Percentiles rank a stretch among this genome's conserved stretches.
Conservation (phyloP, 768 basidiomycete species). For the Rhodosporidiobolus odoratus region DNA sequence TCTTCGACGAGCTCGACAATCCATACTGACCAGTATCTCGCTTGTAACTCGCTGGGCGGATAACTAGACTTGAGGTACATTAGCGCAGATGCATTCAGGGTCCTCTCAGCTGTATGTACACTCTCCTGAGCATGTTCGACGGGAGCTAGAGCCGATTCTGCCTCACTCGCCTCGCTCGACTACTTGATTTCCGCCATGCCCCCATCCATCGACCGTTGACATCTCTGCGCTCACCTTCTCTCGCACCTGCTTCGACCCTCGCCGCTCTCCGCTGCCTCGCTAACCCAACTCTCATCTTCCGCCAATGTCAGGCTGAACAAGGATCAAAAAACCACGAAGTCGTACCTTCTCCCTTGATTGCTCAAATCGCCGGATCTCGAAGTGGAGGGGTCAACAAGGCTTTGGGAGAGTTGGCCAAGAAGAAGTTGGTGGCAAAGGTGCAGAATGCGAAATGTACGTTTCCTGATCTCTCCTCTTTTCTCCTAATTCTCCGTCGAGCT, state of each 20-base stretch:
- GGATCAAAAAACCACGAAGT: slow-evolving; percentile 97
- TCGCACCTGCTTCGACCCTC: background rate
- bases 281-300: background rate
- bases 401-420: slow-evolving; percentile 81
- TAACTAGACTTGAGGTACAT: slow-evolving; percentile 83
- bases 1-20: background rate
- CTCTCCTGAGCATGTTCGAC: background rate
- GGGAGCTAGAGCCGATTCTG: background rate
- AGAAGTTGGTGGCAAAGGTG: slow-evolving; percentile 79
- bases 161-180: background rate
- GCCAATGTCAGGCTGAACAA: slow-evolving; percentile 73
- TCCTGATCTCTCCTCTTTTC: background rate
- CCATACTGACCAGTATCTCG: background rate
- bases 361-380: slow-evolving; percentile 85
- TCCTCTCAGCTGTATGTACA: slow-evolving; percentile 75
- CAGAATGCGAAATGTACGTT: slow-evolving; percentile 84
- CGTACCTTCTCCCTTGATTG: slow-evolving; percentile 80
- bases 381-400: slow-evolving; percentile 91
- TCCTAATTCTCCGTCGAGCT: background rate
- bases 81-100: slow-evolving; percentile 84
- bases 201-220: too few relatives aligned
- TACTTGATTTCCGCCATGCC: too few relatives aligned
- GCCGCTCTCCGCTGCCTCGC: background rate
- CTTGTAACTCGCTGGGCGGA: too few relatives aligned
- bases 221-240: too few relatives aligned